phyloP scores from a whole-genome alignment of 352 stramenopile species.

The Phytopythium aichiense region DNA sequence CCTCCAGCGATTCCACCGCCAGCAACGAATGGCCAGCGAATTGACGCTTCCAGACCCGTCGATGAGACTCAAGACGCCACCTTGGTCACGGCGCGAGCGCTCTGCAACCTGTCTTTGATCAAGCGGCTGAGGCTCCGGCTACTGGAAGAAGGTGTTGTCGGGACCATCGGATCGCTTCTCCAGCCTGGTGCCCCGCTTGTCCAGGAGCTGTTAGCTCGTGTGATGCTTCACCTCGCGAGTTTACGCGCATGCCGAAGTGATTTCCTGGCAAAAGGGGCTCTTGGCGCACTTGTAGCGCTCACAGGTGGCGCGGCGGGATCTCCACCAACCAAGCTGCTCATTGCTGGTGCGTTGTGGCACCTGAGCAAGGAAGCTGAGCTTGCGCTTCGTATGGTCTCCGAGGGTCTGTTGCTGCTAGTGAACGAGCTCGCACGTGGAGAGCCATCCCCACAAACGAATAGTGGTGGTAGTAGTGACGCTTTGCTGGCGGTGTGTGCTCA shows the following conservation, averaged over 20 bases:
- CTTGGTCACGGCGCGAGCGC: conserved; percentile 54
- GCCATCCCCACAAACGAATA: background rate
- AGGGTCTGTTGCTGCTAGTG: conserved; percentile 57
- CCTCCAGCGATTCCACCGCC: conserved; percentile 11
- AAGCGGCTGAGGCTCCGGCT: conserved; percentile 75
- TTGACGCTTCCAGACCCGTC: background rate
- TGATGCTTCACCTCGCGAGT: conserved; percentile 69
- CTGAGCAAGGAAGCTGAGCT: conserved; percentile 69
- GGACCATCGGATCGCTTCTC: conserved; percentile 57
- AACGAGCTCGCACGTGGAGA: conserved; percentile 48
- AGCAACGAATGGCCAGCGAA: conserved; percentile 11
- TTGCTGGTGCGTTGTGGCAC: conserved; percentile 58
- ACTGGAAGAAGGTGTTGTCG: conserved; percentile 88
- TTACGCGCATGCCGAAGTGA: conserved; percentile 56
- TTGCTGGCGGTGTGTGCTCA: conserved; percentile 42
- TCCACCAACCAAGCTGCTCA: conserved; percentile 40
- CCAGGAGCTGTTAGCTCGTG: conserved; percentile 61
- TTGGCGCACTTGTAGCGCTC: conserved; percentile 52
- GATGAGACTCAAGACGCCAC: conserved; percentile 35
- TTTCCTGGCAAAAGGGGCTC: conserved; percentile 67
- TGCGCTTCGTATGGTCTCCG: conserved; percentile 68
- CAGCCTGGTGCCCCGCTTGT: conserved; percentile 38
- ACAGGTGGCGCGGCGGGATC: conserved; percentile 21
- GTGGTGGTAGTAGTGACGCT: conserved; percentile 9
- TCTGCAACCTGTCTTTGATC: conserved; percentile 89